These are phyloP conservation scores for Heteromeles arbutifolia DNA, from an alignment of 306 rosid species.

Conservation along the genomic window DNA sequence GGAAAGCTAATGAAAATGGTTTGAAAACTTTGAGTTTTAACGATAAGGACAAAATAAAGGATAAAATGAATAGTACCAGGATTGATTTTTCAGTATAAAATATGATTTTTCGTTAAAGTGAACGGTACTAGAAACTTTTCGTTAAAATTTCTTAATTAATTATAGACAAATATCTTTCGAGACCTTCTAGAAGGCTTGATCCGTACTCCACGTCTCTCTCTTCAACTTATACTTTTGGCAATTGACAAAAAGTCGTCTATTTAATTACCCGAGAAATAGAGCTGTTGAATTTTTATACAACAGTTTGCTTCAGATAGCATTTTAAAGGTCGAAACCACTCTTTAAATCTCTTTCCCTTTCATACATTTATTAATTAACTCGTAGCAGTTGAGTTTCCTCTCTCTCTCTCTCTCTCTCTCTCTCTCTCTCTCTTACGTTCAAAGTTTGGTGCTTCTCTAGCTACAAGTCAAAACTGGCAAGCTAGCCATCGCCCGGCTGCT, in stretches of 20 bases:
- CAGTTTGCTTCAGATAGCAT: neutral
- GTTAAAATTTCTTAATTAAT: too few species aligned
- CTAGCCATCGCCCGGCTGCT: neutral
- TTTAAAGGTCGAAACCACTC: neutral
- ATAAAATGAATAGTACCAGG: too few species aligned
- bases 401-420: too few species aligned
- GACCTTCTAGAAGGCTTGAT: slow-evolving; percentile 38
- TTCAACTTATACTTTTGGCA: too few species aligned
- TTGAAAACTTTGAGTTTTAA: too few species aligned
- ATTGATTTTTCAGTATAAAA: too few species aligned
- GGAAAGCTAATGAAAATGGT: too few species aligned
- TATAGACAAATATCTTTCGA: neutral
- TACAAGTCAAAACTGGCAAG: slow-evolving; percentile 40
- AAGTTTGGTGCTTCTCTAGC: slow-evolving; percentile 25
- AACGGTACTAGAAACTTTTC: too few species aligned
- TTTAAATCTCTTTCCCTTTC: neutral
- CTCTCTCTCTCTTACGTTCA: slow-evolving; percentile 9
- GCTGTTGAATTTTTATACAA: neutral
- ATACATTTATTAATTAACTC: neutral
- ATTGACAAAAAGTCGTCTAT: neutral
- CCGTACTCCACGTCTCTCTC: neutral
- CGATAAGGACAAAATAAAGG: too few species aligned
- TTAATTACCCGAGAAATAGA: neutral
- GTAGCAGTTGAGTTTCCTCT: neutral
- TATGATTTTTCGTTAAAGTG: too few species aligned